Evolutionary conservation across 495 filamentous ascomycete species (phyloP), one percentile per base, ranked within the genome.

Genomic region (Trichocladium antarcticum): DNA sequence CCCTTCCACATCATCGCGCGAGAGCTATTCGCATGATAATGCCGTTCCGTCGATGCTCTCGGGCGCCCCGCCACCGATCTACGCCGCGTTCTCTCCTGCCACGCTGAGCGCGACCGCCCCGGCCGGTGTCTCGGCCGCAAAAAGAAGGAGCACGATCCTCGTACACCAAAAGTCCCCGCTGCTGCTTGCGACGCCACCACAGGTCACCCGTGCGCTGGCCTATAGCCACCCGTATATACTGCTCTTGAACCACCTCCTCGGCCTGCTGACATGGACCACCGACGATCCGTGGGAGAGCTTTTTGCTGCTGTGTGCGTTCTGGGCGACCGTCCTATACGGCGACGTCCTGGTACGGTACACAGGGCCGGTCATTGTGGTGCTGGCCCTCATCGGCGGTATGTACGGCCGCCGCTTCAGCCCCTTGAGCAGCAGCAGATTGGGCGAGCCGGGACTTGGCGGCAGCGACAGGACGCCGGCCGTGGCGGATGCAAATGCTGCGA

Each of bases 201-300:
- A 89, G 61, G 79, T 99, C 60, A 97, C 92, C 6, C 77, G 89
- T 39, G 87, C 89, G 0, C 74, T 99, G 43, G 89, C 88, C 49
- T 94, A 96, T 60, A 93, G 87, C 19, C 88, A 96, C 65, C 88
- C 90, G 1, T 97, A 95, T 60, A 70, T 99, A 14, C 68, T 90
- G 24, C 87, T 87, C 16, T 71, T 94, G 35, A 96, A 95, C 57
- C 84, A 81, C 54, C 55, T 92, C 10, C 80, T 77, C 14, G 90
- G 89, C 0, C 70, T 99, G 42, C 55, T 97, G 35, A 93, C 85
- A 67, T 99, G 92, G 92, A 92, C 87, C 15, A 89, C 82, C 9
- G 83, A 76, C 24, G 92, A 99, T 56, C 81, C 89, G 2, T 97
- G 89, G 89, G 87, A 96, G 69, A 93, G 87, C 71, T 99, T 99